Conservation (phyloP, 495 filamentous ascomycete species). For the Aspergillus ostianus region DNA sequence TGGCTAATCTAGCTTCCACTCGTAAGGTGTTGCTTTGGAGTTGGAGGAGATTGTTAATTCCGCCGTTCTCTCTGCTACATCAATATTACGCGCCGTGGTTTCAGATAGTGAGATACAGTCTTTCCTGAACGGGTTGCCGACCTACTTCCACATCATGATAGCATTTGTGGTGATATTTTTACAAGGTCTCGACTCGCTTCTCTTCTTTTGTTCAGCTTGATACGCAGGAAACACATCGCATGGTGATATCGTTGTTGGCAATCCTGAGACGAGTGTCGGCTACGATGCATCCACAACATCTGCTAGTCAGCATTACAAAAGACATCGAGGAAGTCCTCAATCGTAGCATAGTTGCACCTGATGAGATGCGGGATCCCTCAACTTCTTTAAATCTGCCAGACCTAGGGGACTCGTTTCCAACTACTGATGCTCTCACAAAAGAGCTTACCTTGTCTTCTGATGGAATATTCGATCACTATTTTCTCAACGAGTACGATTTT, state of each 20-base stretch:
- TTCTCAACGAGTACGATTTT: too few relatives aligned
- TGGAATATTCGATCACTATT: too few relatives aligned
- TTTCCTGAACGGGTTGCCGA: conserved; percentile 31
- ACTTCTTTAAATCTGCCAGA: too few relatives aligned
- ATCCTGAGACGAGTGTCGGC: not conserved
- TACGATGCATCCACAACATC: not conserved
- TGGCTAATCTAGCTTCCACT: conserved; percentile 7
- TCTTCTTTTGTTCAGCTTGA: not conserved
- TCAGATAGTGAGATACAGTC: conserved; percentile 30
- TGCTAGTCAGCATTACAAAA: not conserved
- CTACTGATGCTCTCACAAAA: too few relatives aligned
- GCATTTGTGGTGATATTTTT: conserved; percentile 39
- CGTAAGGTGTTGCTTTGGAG: conserved; percentile 17
- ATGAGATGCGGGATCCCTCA: too few relatives aligned
- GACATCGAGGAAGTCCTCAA: not conserved
- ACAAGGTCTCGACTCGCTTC: conserved; percentile 28
- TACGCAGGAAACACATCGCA: not conserved
- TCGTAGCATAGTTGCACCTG: too few relatives aligned
- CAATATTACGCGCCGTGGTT: conserved; percentile 30
- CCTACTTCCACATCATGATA: conserved; percentile 37
- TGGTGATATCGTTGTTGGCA: not conserved
- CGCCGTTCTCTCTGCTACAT: conserved; percentile 30
- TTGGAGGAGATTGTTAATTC: conserved; percentile 33
- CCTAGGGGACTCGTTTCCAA: too few relatives aligned
- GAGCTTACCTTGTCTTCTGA: too few relatives aligned